Evolutionary conservation across 2,329 filamentous ascomycete species (phyloP).

Genomic region (Xylariales sp.): DNA sequence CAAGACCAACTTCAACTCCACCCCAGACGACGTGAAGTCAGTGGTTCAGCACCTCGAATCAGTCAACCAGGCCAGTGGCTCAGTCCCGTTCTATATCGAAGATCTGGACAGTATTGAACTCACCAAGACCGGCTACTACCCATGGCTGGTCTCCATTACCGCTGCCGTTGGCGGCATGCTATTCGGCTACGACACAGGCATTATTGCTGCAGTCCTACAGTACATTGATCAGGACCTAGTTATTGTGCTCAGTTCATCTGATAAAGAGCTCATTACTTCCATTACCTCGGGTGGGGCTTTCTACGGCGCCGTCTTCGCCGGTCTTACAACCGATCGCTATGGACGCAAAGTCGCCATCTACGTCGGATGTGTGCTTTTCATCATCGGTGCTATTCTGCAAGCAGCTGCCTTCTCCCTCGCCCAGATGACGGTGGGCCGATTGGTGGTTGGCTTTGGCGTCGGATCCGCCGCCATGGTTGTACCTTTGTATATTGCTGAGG

Average conservation of each 20-base stretch:
- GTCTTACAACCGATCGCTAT: slow-evolving; percentile 30
- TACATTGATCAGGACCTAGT: slow-evolving; percentile 33
- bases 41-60: too few relatives aligned
- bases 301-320: slow-evolving; percentile 34
- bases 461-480: slow-evolving; percentile 43
- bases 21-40: too few relatives aligned
- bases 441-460: slow-evolving; percentile 46
- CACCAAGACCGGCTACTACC: slow-evolving; percentile 3
- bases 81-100: not conserved
- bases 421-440: slow-evolving; percentile 38
- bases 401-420: slow-evolving; percentile 30
- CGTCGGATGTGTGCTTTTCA: slow-evolving; percentile 33
- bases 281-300: slow-evolving; percentile 38
- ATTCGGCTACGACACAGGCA: slow-evolving; percentile 5
- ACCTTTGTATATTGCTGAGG: slow-evolving; percentile 15
- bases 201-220: slow-evolving; percentile 31
- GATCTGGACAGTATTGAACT: slow-evolving; percentile 3
- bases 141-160: slow-evolving; percentile 4
- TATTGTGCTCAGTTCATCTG: slow-evolving; percentile 24
- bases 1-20: too few relatives aligned
- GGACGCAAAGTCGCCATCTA: slow-evolving; percentile 36
- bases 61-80: too few relatives aligned
- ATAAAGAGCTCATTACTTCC: too few relatives aligned
- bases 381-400: slow-evolving; percentile 31
- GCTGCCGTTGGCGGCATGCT: slow-evolving; percentile 3